phyloP scores from a whole-genome alignment of 805 yeast genomes.

The Hanseniaspora nectarophila region DNA sequence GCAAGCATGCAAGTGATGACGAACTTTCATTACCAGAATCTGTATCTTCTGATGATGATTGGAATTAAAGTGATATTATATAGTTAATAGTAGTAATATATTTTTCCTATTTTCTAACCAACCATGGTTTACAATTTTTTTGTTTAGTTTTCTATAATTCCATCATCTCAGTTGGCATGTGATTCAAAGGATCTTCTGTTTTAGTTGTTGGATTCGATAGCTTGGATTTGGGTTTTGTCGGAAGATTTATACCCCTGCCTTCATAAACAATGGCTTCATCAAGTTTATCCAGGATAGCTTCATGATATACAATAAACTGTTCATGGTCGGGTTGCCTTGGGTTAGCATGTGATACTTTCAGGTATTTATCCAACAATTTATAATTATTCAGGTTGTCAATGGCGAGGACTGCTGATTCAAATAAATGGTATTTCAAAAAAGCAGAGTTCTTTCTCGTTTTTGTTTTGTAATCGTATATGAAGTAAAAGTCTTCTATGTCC shows the following conservation, averaged over 20 bases:
- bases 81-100: no score
- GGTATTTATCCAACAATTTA: constrained; percentile 36
- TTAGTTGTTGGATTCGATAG: background rate
- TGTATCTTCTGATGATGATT: constrained; percentile 24
- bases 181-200: constrained; percentile 8
- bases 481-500: constrained; percentile 60
- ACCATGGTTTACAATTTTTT: no score
- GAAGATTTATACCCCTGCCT: background rate
- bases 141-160: background rate
- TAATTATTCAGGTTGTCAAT: constrained; percentile 79
- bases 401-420: constrained; percentile 67
- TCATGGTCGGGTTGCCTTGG: constrained; percentile 38
- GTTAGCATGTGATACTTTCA: constrained; percentile 62
- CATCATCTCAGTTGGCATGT: background rate
- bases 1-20: constrained; percentile 19
- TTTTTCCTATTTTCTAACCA: no score
- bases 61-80: background rate
- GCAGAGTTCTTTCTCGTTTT: constrained; percentile 68
- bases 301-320: constrained; percentile 40
- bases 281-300: constrained; percentile 27
- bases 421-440: constrained; percentile 72
- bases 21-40: constrained; percentile 30
- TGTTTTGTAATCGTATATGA: constrained; percentile 52
- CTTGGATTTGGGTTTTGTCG: background rate
- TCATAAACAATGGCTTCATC: constrained; percentile 22